phyloP scores from a whole-genome alignment of 208 protist species.

The Balamuthia mandrillaris region DNA sequence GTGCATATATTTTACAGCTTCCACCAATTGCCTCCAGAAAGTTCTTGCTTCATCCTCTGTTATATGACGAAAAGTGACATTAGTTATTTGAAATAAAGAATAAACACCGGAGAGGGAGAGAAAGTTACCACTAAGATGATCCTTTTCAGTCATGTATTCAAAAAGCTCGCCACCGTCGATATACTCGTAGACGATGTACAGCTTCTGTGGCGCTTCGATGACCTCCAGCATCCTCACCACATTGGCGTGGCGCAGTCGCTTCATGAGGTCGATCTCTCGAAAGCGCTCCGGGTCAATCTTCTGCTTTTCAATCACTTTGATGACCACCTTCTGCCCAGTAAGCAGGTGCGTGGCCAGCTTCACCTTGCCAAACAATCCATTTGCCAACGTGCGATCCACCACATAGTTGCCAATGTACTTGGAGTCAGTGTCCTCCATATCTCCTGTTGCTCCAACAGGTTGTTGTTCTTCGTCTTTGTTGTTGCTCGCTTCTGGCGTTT shows the following conservation, averaged over 20 bases:
- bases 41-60: slow-evolving; percentile 23
- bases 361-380: slow-evolving; percentile 30
- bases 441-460: no score
- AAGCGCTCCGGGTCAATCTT: slow-evolving; percentile 30
- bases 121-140: neutral
- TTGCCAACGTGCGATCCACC: neutral
- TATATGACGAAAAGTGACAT: neutral
- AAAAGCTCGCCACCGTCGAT: slow-evolving; percentile 29
- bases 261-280: slow-evolving; percentile 23
- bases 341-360: slow-evolving; percentile 23
- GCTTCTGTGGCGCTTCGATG: neutral
- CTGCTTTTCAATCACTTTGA: slow-evolving; percentile 25
- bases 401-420: slow-evolving; percentile 31
- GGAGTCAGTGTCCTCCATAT: no score
- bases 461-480: no score
- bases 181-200: slow-evolving; percentile 31
- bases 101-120: neutral
- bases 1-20: slow-evolving; percentile 8
- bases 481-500: no score
- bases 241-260: neutral
- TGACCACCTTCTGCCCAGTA: slow-evolving; percentile 17
- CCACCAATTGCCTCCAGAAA: slow-evolving; percentile 26
- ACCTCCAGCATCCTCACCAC: slow-evolving; percentile 16
- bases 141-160: slow-evolving; percentile 11
- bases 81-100: neutral